These are phyloP conservation scores for Iberis pinnata DNA, from an alignment of 345 rosid genomes.

Conservation along the genomic window DNA sequence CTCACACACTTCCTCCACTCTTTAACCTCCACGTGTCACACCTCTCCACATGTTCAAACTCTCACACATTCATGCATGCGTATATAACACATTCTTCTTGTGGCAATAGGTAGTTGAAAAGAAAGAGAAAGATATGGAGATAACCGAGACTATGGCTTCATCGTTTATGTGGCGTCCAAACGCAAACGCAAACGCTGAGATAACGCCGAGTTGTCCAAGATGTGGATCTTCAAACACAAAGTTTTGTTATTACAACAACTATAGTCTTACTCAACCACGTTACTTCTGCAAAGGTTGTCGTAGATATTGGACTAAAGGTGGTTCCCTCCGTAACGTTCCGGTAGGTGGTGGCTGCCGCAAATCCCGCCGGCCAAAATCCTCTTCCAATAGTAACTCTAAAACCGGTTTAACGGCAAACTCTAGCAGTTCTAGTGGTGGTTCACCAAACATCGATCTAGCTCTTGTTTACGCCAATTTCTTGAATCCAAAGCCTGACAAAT, in stretches of 20 bases:
- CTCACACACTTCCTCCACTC: conserved; percentile 22
- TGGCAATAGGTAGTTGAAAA: conserved; percentile 1
- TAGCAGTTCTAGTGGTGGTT: conserved; percentile 13
- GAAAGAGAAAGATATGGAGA: conserved; percentile 28
- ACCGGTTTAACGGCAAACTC: conserved; percentile 2
- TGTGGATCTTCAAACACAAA: conserved; percentile 35
- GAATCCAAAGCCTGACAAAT: conserved; percentile 23
- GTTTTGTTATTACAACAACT: conserved; percentile 36
- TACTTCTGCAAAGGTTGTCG: conserved; percentile 36
- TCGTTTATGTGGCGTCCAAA: conserved; percentile 32
- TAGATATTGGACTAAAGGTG: conserved; percentile 35
- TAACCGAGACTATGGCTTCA: conserved; percentile 25
- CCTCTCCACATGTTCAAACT: conserved; percentile 23
- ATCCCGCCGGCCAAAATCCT: conserved; percentile 31
- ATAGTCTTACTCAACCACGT: conserved; percentile 34
- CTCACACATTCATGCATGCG: conserved; percentile 29
- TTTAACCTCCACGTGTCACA: conserved; percentile 23
- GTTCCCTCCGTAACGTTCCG: conserved; percentile 30
- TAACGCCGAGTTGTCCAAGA: conserved; percentile 32
- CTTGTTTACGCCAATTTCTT: conserved; percentile 33
- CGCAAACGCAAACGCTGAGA: conserved; percentile 29
- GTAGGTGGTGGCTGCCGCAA: conserved; percentile 35
- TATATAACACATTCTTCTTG: conserved; percentile 23
- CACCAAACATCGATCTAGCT: conserved; percentile 31
- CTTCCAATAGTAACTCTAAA: conserved; percentile 18